phyloP scores from a whole-genome alignment of 805 yeast species.

The Suhomyces pyralidae region DNA sequence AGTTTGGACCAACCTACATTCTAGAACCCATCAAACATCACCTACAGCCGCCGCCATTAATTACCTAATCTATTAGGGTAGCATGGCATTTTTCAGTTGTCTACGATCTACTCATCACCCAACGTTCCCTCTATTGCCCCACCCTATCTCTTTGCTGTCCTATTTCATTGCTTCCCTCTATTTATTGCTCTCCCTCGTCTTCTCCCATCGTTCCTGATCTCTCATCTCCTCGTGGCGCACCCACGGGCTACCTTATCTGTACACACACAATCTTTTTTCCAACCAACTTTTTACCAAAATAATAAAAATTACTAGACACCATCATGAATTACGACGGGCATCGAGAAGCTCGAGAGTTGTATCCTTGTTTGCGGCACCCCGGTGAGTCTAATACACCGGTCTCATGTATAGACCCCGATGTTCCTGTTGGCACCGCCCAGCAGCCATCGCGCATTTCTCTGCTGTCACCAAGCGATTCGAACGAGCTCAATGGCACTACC shows the following conservation, averaged over 20 bases:
- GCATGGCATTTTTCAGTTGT: not conserved
- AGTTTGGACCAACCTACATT: not conserved
- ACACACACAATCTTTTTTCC: not conserved
- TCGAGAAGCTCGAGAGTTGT: not conserved
- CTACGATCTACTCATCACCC: not conserved
- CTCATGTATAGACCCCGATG: not conserved
- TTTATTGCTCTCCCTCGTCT: not conserved
- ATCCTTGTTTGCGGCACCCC: not conserved
- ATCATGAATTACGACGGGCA: not conserved
- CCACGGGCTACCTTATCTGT: not conserved
- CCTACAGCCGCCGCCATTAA: not conserved
- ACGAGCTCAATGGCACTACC: not conserved
- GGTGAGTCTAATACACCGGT: not conserved
- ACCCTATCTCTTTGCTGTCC: not conserved
- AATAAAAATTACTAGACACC: not conserved
- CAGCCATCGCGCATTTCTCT: not conserved
- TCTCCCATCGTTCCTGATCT: not conserved
- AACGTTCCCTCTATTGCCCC: not conserved
- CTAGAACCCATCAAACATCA: not conserved
- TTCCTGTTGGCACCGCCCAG: not conserved
- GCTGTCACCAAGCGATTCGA: not conserved
- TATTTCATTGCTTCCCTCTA: not conserved
- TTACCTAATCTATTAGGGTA: not conserved
- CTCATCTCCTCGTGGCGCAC: not conserved
- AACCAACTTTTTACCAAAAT: not conserved